Conservation (phyloP, 1,139 yeast species). For the Scheffersomyces lignicola region DNA sequence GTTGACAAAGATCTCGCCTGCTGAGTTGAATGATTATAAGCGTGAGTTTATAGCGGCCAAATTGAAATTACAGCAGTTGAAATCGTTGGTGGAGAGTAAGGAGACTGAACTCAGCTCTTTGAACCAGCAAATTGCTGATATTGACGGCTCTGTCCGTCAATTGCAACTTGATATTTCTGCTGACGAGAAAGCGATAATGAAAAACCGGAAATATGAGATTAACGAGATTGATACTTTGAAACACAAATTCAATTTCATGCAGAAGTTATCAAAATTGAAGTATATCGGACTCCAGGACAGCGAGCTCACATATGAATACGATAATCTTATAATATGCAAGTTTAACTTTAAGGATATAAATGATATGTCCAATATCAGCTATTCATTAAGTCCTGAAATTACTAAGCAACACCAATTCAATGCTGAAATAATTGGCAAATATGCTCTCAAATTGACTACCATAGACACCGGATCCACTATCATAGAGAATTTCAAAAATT, state of each 20-base stretch:
- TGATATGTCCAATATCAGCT: slow-evolving; percentile 5
- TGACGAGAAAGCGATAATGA: slow-evolving; percentile 18
- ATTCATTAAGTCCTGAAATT: slow-evolving; percentile 4
- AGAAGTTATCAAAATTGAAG: slow-evolving; percentile 21
- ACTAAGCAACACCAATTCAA: slow-evolving; percentile 8
- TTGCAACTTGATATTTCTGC: slow-evolving; percentile 16
- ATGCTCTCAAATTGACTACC: slow-evolving; percentile 5
- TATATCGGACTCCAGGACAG: slow-evolving; percentile 13
- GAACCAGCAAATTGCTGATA: slow-evolving; percentile 13
- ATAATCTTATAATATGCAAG: slow-evolving; percentile 14
- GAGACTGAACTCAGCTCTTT: slow-evolving; percentile 14
- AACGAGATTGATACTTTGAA: slow-evolving; percentile 25
- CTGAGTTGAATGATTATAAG: slow-evolving; percentile 7
- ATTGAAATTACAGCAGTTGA: not conserved
- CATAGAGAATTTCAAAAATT: slow-evolving; percentile 15
- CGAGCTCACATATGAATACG: slow-evolving; percentile 17
- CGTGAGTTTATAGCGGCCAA: not conserved
- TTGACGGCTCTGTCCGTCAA: slow-evolving; percentile 16
- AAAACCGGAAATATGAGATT: slow-evolving; percentile 23
- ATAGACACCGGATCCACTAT: slow-evolving; percentile 3
- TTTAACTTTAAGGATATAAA: slow-evolving; percentile 14
- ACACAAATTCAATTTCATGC: slow-evolving; percentile 24
- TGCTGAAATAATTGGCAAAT: slow-evolving; percentile 13
- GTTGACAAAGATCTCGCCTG: not conserved
- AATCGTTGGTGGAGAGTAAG: slow-evolving; percentile 4